Evolutionary conservation across 2,329 filamentous ascomycete species (phyloP).

Genomic region (Orbilia ellipsospora): DNA sequence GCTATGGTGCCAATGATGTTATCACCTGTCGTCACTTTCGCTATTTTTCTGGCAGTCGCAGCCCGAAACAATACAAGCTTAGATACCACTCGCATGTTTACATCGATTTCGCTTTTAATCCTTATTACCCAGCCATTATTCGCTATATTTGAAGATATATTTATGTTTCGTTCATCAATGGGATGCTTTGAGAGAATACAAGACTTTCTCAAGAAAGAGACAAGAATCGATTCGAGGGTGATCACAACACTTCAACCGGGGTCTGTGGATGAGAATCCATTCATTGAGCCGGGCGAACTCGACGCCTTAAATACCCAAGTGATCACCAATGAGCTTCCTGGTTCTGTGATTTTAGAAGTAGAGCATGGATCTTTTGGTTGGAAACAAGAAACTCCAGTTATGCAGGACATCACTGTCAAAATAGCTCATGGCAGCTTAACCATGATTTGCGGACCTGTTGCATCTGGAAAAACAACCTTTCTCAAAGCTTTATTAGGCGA

Average conservation of each 20-base stretch:
- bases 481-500: slow-evolving; percentile 64
- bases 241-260: slow-evolving; percentile 51
- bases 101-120: slow-evolving; percentile 62
- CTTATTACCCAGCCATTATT: slow-evolving; percentile 61
- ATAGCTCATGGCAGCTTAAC: slow-evolving; percentile 59
- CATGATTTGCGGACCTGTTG: slow-evolving; percentile 64
- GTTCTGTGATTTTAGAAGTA: slow-evolving; percentile 23
- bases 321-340: slow-evolving; percentile 17
- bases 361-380: slow-evolving; percentile 40
- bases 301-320: slow-evolving; percentile 45
- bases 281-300: slow-evolving; percentile 8
- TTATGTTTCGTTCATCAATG: slow-evolving; percentile 61
- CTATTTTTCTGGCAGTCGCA: slow-evolving; percentile 38
- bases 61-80: slow-evolving; percentile 23
- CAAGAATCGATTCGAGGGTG: slow-evolving; percentile 41
- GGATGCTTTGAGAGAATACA: slow-evolving; percentile 56
- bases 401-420: slow-evolving; percentile 59
- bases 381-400: slow-evolving; percentile 45
- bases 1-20: slow-evolving; percentile 59
- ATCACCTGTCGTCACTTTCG: slow-evolving; percentile 57
- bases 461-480: slow-evolving; percentile 65
- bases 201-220: slow-evolving; percentile 52
- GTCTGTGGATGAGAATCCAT: neutral
- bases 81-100: slow-evolving; percentile 59
- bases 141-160: slow-evolving; percentile 61